Evolutionary conservation across 2,329 filamentous ascomycete genomes (phyloP).

Genomic region (Plectosphaerella cucumerina): DNA sequence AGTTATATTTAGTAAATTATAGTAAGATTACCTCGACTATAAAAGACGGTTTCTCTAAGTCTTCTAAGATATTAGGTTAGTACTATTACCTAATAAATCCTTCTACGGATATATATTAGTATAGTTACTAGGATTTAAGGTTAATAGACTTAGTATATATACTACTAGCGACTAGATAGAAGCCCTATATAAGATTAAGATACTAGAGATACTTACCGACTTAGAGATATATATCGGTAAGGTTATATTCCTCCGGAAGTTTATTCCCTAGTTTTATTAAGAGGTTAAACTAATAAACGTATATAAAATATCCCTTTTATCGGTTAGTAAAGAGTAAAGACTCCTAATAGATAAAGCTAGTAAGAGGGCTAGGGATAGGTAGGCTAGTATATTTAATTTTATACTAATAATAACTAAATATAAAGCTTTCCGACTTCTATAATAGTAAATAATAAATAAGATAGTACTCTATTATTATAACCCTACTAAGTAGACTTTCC

Average conservation of each 20-base stretch:
- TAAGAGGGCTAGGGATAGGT: conserved; percentile 7
- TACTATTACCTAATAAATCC: not conserved
- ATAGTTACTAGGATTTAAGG: not conserved
- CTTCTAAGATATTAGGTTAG: too few species aligned
- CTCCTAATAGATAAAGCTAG: conserved; percentile 5
- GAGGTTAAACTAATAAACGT: not conserved
- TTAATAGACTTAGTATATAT: not conserved
- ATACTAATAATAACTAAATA: not conserved
- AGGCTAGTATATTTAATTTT: conserved; percentile 4
- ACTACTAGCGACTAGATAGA: not conserved
- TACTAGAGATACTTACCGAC: conserved; percentile 2
- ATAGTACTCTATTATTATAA: too few species aligned
- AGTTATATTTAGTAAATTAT: too few species aligned
- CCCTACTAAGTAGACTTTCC: too few species aligned
- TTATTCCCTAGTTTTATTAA: too few species aligned
- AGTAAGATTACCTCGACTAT: too few species aligned
- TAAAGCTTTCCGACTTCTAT: too few species aligned
- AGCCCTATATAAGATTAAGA: too few species aligned
- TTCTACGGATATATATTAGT: not conserved
- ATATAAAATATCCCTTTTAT: conserved; percentile 8
- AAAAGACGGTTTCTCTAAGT: too few species aligned
- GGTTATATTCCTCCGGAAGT: not conserved
- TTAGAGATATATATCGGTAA: conserved; percentile 4
- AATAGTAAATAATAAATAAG: too few species aligned
- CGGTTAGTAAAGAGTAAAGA: not conserved